Base-by-base conservation (phyloP, 2,329 filamentous ascomycete genomes). In the Pseudocercospora fuligena region DNA sequence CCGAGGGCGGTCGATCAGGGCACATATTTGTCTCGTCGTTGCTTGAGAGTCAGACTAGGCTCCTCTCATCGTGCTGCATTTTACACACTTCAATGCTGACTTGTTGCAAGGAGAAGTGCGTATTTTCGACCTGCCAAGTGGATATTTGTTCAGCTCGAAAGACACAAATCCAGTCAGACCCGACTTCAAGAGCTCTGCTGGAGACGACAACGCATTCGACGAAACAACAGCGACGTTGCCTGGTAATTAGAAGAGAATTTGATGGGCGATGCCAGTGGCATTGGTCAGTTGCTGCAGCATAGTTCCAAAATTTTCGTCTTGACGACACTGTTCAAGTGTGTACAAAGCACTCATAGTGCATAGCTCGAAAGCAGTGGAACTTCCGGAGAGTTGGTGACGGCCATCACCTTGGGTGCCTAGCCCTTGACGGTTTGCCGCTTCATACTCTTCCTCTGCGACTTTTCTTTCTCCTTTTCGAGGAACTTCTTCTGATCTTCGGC, bases 401-500 rank as follows among this genome's bases (percentile, higher is more conserved):
- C 16, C 40, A 43, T 43, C 4, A n/a, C 40, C n/a, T 43, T 43
- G 16, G 14, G 40, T 19, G 6, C 14, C 60, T 66, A 66, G 5
- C 61, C 65, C 23, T 58, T 57, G 58, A 67, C 64, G 29, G 85
- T 87, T 79, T 84, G 83, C 81, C 84, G 89, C 85, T 91, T 91
- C 80, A 86, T 83, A 63, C 81, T 82, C 78, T 86, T 89, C 77
- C 74, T 70, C 66, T 74, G 69, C 77, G 94, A 89, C 72, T 90
- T 89, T 75, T 97, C 94, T 62, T 94, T 88, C 86, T 98, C 96
- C 75, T 91, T 89, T 83, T 97, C 97, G 81, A 85, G 69, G 68
- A 82, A 85, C 76, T 85, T 85, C 72, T 79, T 78, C 77, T 85
- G 83, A 76, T 85, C 82, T 2, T 83, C 82, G 1, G 82, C 82